Conservation (phyloP, 1,284 basidiomycete species). For the Malassezia psittaci region DNA sequence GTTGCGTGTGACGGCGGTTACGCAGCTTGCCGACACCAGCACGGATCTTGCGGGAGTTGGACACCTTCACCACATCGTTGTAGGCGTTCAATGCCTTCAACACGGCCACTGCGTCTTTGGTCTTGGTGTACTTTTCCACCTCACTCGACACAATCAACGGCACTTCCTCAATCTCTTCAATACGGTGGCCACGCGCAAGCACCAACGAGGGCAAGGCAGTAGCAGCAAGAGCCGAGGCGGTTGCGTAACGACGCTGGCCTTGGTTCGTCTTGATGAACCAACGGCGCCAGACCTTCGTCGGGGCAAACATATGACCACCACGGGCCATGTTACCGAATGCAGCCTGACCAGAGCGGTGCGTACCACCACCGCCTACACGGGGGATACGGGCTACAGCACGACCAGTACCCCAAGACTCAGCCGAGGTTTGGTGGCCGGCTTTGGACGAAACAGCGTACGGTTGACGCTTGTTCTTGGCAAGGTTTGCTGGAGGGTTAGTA, state of each 20-base stretch:
- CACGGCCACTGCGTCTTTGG: slow-evolving; percentile 90
- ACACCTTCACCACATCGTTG: slow-evolving; percentile 87
- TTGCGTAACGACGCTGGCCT: slow-evolving; percentile 96
- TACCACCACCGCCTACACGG: slow-evolving; percentile 98
- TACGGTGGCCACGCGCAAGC: slow-evolving; percentile 96
- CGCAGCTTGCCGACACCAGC: slow-evolving; percentile 96
- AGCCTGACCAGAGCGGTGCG: slow-evolving; percentile 92
- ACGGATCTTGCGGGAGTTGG: slow-evolving; percentile 91
- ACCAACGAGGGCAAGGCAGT: slow-evolving; percentile 96
- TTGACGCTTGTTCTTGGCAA: slow-evolving; percentile 97
- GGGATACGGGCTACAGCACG: slow-evolving; percentile 99
- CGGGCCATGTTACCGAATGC: slow-evolving; percentile 66
- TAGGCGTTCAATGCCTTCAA: slow-evolving; percentile 75
- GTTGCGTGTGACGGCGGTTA: slow-evolving; percentile 91
- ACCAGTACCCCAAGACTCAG: slow-evolving; percentile 99
- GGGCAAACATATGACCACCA: slow-evolving; percentile 99
- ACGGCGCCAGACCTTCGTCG: slow-evolving; percentile 98
- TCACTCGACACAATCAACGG: slow-evolving; percentile 77
- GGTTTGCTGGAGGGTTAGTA: slow-evolving; percentile 63
- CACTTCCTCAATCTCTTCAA: slow-evolving; percentile 93
- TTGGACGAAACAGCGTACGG: slow-evolving; percentile 93
- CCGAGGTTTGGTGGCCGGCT: slow-evolving; percentile 97
- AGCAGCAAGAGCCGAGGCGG: slow-evolving; percentile 93
- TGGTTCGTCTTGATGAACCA: slow-evolving; percentile 99
- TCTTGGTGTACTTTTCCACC: slow-evolving; percentile 83